Evolutionary conservation across 805 yeast species (phyloP), one percentile per base, ranked within the genome.

Genomic region (Candida ficus): DNA sequence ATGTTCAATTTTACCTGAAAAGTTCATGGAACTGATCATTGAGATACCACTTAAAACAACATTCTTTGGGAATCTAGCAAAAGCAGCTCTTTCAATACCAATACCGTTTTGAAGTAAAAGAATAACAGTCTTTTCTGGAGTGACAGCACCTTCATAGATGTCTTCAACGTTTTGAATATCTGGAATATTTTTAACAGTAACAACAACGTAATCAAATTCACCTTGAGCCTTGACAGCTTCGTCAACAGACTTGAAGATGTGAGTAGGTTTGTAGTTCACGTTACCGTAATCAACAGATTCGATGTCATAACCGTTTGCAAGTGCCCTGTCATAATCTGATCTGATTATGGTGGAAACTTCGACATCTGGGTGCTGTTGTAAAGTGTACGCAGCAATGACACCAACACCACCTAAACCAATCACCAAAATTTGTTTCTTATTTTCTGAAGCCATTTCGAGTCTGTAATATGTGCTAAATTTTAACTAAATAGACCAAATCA

Each of bases 401-500:
- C 95, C 95, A 11, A 85, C 90, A 30, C 91, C 95, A 14, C 95
- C 95, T 38, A 84, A 67, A 3, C 95, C 95, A 20, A 85, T 68
- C 9, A 83, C 60, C 18, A 83, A 64, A 5, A 79, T 73, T 35
- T 68, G 58, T 22, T 32, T 42, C 38, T 42, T 42, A 10, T 21
- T 21, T 21, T 9, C 23, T 21, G 32, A 18, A 17, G 20, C 7
- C 20, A 17, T 25, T 25, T 25, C 13, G 12, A 7, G 23, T 21
- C 9, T 7, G 8, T 21, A 21, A 7, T 9, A 21, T 6, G 23
- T 21, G 23, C 8, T 7, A 21, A 21, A 7, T 21, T n/a, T n/a
- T n/a, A n/a, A n/a, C n/a, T n/a, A n/a, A n/a, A n/a, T n/a, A n/a
- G n/a, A n/a, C n/a, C n/a, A n/a, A n/a, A n/a, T n/a, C n/a, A n/a